These are phyloP conservation scores for Apiotrichum mycotoxinovorans DNA, from an alignment of 1,284 basidiomycete genomes.

Conservation along the genomic window DNA sequence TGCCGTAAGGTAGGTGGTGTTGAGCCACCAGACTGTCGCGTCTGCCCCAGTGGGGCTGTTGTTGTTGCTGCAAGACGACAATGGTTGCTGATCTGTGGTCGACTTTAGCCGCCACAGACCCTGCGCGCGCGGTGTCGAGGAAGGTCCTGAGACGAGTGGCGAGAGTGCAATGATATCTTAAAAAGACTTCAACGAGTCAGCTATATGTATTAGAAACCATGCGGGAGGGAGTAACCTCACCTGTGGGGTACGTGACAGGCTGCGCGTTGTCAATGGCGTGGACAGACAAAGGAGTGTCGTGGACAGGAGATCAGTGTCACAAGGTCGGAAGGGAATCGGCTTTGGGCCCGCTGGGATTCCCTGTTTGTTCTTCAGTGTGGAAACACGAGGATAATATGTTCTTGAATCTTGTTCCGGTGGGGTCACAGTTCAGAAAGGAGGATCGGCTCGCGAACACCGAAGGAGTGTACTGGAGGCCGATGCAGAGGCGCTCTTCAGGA, in stretches of 20 bases:
- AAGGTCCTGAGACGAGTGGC: background rate
- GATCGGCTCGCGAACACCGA: background rate
- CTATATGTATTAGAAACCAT: no score
- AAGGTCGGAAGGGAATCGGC: no score
- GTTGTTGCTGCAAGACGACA: conserved; percentile 18
- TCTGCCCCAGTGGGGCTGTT: conserved; percentile 21
- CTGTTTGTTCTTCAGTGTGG: no score
- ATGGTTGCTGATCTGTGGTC: conserved; percentile 10
- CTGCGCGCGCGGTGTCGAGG: background rate
- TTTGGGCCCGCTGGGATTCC: no score
- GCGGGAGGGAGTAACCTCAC: background rate
- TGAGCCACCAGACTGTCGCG: conserved; percentile 14
- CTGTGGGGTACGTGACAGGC: no score
- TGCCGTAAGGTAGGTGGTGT: conserved; percentile 3
- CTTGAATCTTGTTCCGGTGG: no score
- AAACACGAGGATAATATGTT: no score
- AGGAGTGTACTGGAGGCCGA: background rate
- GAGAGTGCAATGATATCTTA: background rate
- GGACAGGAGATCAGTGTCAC: no score
- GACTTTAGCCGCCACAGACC: conserved; percentile 17
- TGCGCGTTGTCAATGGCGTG: background rate
- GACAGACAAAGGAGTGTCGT: no score
- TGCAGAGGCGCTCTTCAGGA: background rate
- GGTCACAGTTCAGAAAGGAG: background rate
- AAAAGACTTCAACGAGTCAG: background rate